Conservation (phyloP, 495 filamentous ascomycete species). For the Aspergillus cavernicola region DNA sequence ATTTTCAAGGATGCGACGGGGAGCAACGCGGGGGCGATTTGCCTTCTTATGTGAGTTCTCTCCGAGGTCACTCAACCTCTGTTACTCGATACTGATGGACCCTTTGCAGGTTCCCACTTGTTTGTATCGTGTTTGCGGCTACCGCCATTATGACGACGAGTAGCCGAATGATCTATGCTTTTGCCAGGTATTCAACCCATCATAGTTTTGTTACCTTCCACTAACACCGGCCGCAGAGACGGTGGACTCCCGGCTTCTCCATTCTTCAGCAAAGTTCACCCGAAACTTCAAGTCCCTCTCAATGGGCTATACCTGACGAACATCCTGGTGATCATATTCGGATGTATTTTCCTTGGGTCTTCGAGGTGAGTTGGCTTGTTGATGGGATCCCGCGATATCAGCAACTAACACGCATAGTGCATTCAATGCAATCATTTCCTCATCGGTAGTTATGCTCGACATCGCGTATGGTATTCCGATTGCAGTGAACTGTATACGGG, state of each 20-base stretch:
- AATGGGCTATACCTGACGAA: conserved; percentile 68
- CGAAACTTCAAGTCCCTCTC: conserved; percentile 60
- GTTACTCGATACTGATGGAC: conserved; percentile 2
- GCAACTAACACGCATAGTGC: conserved; percentile 26
- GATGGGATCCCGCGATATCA: background rate
- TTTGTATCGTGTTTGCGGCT: conserved; percentile 68
- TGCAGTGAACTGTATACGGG: conserved; percentile 60
- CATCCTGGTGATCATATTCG: conserved; percentile 62
- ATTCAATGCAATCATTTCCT: conserved; percentile 63
- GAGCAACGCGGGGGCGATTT: conserved; percentile 62
- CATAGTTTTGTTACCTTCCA: background rate
- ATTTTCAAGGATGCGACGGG: conserved; percentile 68
- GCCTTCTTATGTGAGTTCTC: conserved; percentile 60
- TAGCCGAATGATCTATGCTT: conserved; percentile 74
- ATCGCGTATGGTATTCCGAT: conserved; percentile 73
- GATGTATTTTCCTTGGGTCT: conserved; percentile 73
- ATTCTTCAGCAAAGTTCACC: conserved; percentile 62
- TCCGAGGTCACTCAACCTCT: background rate
- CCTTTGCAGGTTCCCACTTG: conserved; percentile 56
- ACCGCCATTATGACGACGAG: conserved; percentile 73
- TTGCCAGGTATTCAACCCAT: conserved; percentile 45
- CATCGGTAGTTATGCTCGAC: conserved; percentile 66
- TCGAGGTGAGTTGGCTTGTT: conserved; percentile 36
- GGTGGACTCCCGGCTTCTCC: conserved; percentile 64
- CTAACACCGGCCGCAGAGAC: conserved; percentile 44